Evolutionary conservation across 257 asterid genomes (phyloP).

Genomic region (Prunella vulgaris): DNA sequence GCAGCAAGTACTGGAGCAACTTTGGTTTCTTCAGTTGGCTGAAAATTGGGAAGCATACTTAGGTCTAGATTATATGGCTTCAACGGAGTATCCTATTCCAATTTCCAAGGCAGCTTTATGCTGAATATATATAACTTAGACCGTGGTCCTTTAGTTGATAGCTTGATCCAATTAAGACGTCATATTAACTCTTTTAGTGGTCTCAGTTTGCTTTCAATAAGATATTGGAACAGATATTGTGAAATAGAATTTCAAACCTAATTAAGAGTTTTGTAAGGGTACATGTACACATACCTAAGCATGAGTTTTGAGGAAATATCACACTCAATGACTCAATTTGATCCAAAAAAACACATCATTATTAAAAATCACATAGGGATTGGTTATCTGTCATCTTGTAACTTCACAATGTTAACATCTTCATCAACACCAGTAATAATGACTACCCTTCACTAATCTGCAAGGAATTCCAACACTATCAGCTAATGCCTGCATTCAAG

Average conservation of each 20-base stretch:
- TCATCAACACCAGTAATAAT: slow-evolving; percentile 92
- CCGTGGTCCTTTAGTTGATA: not conserved
- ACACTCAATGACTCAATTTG: not conserved
- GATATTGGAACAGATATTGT: slow-evolving; percentile 1
- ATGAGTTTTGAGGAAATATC: slow-evolving; percentile 10
- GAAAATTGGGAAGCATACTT: slow-evolving; percentile 47
- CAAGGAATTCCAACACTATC: slow-evolving; percentile 92
- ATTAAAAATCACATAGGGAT: slow-evolving; percentile 5
- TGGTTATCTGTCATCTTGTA: slow-evolving; percentile 72
- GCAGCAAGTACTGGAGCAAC: slow-evolving; percentile 36
- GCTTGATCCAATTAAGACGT: not conserved
- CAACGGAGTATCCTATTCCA: slow-evolving; percentile 64
- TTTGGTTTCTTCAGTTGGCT: slow-evolving; percentile 32
- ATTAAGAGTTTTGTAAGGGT: not conserved
- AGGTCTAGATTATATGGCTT: slow-evolving; percentile 43
- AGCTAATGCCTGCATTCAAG: slow-evolving; percentile 74
- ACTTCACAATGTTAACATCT: slow-evolving; percentile 84
- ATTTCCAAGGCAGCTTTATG: slow-evolving; percentile 1
- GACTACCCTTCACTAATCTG: slow-evolving; percentile 88
- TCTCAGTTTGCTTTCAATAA: not conserved
- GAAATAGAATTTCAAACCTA: not conserved
- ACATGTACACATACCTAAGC: slow-evolving; percentile 9
- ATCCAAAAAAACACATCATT: not conserved
- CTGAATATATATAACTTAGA: slow-evolving; percentile 3
- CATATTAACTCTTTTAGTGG: not conserved